Percentiles rank a stretch among this genome's conserved stretches.
Evolutionary conservation across 139 green algal genomes (phyloP).

Genomic region (Coelastrella sp.): DNA sequence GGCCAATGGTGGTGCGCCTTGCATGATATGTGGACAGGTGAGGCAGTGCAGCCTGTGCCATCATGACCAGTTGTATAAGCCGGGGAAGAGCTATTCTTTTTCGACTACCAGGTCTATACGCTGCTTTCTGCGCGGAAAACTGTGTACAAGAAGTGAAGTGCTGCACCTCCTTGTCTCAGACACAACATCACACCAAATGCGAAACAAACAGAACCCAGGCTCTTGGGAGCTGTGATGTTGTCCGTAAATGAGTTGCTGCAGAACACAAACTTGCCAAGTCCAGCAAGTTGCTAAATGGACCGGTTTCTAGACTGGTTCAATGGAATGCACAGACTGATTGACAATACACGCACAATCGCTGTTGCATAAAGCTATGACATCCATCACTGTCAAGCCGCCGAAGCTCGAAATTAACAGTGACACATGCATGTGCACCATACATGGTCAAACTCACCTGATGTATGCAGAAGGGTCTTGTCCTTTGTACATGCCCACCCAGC

Average conservation of each 20-base stretch:
- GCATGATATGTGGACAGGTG: too few species aligned
- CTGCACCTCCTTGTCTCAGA: too few species aligned
- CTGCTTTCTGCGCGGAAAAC: too few species aligned
- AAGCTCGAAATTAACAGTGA: neutral
- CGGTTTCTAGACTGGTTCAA: neutral
- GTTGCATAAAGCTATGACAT: neutral
- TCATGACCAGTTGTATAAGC: neutral
- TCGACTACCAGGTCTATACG: too few species aligned
- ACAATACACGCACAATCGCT: neutral
- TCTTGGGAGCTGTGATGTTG: too few species aligned
- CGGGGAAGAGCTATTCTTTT: too few species aligned
- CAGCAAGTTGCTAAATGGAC: neutral
- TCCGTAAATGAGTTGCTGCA: too few species aligned
- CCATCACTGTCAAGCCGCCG: neutral
- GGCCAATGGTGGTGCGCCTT: too few species aligned
- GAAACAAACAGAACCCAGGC: too few species aligned
- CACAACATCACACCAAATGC: too few species aligned
- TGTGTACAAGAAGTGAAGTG: too few species aligned
- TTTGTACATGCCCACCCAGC: constrained; percentile 24
- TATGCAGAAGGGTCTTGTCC: constrained; percentile 25
- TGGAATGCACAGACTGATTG: neutral
- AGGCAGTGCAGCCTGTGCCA: neutral
- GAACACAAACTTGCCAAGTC: too few species aligned
- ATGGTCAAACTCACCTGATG: constrained; percentile 1
- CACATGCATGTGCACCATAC: neutral